Percentiles rank a stretch among this genome's conserved stretches.
These are phyloP conservation scores for Pythium scleroteichum DNA, from an alignment of 352 stramenopile species.

Conservation along the genomic window DNA sequence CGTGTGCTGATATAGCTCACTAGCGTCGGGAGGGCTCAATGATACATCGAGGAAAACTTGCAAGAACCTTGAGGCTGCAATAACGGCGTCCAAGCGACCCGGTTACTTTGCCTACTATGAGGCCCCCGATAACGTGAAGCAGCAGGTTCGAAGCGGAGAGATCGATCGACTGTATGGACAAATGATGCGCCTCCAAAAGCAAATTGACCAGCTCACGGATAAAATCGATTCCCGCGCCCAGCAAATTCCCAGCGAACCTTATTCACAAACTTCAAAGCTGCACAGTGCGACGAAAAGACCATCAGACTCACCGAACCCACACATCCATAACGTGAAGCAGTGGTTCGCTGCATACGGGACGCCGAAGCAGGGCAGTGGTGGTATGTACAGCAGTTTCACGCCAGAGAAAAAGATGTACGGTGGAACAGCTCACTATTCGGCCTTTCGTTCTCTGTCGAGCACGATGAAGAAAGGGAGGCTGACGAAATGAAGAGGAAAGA, in stretches of 20 bases:
- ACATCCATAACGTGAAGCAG: slow-evolving; percentile 65
- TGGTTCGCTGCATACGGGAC: slow-evolving; percentile 71
- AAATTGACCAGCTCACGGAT: slow-evolving; percentile 64
- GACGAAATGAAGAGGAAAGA: slow-evolving; percentile 42
- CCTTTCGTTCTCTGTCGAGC: slow-evolving; percentile 58
- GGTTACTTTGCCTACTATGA: slow-evolving; percentile 81
- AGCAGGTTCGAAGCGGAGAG: slow-evolving; percentile 50
- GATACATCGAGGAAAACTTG: slow-evolving; percentile 71
- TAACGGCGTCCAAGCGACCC: slow-evolving; percentile 69
- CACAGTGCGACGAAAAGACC: no score
- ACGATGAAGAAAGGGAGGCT: slow-evolving; percentile 78
- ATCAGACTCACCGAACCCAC: no score
- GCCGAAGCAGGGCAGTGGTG: slow-evolving; percentile 48
- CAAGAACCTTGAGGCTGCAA: slow-evolving; percentile 81
- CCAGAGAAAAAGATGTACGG: slow-evolving; percentile 75
- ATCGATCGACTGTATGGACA: slow-evolving; percentile 61
- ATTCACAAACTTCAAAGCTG: neutral
- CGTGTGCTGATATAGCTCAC: no score
- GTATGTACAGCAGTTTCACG: slow-evolving; percentile 66
- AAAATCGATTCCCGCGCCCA: slow-evolving; percentile 39
- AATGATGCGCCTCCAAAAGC: slow-evolving; percentile 62
- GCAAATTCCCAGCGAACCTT: neutral
- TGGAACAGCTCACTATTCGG: slow-evolving; percentile 73
- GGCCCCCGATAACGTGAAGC: slow-evolving; percentile 56
- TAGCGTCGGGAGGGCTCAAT: slow-evolving; percentile 67